phyloP scores from a whole-genome alignment of 805 yeast species.

The Cyberlindnera meyerae region DNA sequence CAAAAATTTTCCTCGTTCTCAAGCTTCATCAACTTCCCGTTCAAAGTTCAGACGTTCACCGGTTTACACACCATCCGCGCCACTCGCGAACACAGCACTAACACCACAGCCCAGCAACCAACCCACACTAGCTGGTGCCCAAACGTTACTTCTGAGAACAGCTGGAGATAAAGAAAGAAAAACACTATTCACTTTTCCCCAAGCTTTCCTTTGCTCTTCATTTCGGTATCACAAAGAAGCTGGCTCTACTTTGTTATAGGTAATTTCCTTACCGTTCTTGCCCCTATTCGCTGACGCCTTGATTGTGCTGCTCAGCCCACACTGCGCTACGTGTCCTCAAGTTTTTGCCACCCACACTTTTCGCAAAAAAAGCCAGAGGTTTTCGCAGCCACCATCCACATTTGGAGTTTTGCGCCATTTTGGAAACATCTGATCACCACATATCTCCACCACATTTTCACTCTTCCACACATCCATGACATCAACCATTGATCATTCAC shows the following conservation, averaged over 20 bases:
- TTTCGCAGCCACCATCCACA: slow-evolving; percentile 1
- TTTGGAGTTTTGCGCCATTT: slow-evolving; percentile 2
- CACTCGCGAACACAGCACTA: neutral
- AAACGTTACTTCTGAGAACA: too few species aligned
- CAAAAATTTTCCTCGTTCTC: slow-evolving; percentile 6
- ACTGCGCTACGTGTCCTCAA: slow-evolving; percentile 15
- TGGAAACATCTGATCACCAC: slow-evolving; percentile 4
- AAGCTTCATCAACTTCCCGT: neutral
- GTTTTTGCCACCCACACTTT: slow-evolving; percentile 4
- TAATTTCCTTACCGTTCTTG: neutral
- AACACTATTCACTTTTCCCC: too few species aligned
- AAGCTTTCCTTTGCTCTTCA: too few species aligned
- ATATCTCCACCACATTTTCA: neutral
- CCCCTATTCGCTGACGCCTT: slow-evolving; percentile 26
- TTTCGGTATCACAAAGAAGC: too few species aligned
- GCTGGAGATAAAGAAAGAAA: too few species aligned
- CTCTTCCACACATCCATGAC: neutral
- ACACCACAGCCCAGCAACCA: neutral
- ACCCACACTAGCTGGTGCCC: neutral
- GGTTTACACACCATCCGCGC: too few species aligned
- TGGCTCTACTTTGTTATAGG: neutral
- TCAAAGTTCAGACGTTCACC: too few species aligned
- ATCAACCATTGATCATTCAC: neutral
- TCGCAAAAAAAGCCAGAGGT: slow-evolving; percentile 4
- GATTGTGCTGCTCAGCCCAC: slow-evolving; percentile 28